These are phyloP conservation scores for Tothia fuscella DNA, from an alignment of 2,329 filamentous ascomycete genomes.

Conservation along the genomic window DNA sequence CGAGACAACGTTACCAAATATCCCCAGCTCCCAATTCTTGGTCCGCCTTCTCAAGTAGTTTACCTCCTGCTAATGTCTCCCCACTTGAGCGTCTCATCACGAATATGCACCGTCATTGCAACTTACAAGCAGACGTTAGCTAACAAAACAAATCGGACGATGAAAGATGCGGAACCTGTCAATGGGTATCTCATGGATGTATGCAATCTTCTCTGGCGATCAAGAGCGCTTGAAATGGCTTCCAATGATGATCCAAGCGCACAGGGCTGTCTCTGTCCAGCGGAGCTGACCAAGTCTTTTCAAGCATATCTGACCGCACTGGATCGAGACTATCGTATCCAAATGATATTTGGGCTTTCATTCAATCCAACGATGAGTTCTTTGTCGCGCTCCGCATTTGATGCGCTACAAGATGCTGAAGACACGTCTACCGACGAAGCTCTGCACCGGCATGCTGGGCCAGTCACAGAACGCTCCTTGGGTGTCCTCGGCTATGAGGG, in stretches of 20 bases:
- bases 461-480: conserved; percentile 58
- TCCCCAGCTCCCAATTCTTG: neutral
- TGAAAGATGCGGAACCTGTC: conserved; percentile 31
- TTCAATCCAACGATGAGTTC: conserved; percentile 34
- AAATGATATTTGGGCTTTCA: conserved; percentile 35
- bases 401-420: conserved; percentile 30
- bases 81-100: neutral
- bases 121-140: conserved; percentile 6
- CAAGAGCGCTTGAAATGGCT: conserved; percentile 61
- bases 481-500: conserved; percentile 50
- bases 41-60: neutral
- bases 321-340: conserved; percentile 27
- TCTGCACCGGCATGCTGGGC: conserved; percentile 30
- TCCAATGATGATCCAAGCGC: conserved; percentile 50
- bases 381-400: conserved; percentile 36
- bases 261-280: conserved; percentile 40
- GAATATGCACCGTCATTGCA: conserved; percentile 8
- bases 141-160: conserved; percentile 14
- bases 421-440: conserved; percentile 16
- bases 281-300: conserved; percentile 30
- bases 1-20: conserved; percentile 25
- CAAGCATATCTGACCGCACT: conserved; percentile 29
- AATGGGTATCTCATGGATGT: conserved; percentile 81
- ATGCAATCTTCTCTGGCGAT: conserved; percentile 73
- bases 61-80: conserved; percentile 4